A percentile compares a stretch with the other conserved stretches of the same genome.
These are phyloP conservation scores for Senna siamea DNA, from an alignment of 306 rosid species.

Conservation along the genomic window DNA sequence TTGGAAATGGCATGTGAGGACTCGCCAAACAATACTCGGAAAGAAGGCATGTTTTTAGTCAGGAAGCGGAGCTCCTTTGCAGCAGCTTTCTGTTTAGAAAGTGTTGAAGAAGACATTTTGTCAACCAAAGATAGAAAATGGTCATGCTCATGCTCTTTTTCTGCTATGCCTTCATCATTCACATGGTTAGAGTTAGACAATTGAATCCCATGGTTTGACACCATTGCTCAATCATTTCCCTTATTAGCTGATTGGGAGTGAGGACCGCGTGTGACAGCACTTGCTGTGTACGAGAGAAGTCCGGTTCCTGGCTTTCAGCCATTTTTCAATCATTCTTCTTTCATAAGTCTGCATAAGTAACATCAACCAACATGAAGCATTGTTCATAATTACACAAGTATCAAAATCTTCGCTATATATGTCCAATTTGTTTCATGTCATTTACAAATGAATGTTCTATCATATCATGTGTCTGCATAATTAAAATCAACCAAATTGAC, in stretches of 20 bases:
- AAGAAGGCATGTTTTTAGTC: constrained; percentile 38
- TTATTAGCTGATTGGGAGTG: constrained; percentile 50
- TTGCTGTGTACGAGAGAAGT: constrained; percentile 76
- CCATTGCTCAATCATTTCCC: constrained; percentile 51
- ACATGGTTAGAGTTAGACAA: constrained; percentile 37
- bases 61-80: constrained; percentile 57
- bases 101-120: constrained; percentile 46
- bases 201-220: constrained; percentile 41
- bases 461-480: constrained; percentile 78
- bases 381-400: no score
- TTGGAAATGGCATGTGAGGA: constrained; percentile 34
- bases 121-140: constrained; percentile 46
- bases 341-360: no score
- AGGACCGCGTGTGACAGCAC: constrained; percentile 46
- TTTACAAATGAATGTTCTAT: no score
- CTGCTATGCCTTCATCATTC: constrained; percentile 27
- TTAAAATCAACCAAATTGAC: constrained; percentile 24
- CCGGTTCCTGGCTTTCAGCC: constrained; percentile 78
- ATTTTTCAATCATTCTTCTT: constrained; percentile 43
- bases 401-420: no score
- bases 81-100: constrained; percentile 50
- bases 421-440: no score
- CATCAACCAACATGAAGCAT: no score
- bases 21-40: constrained; percentile 42
- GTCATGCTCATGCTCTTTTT: constrained; percentile 3